Conservation (phyloP, 345 rosid species). For the Psidium friedrichsthalianum region DNA sequence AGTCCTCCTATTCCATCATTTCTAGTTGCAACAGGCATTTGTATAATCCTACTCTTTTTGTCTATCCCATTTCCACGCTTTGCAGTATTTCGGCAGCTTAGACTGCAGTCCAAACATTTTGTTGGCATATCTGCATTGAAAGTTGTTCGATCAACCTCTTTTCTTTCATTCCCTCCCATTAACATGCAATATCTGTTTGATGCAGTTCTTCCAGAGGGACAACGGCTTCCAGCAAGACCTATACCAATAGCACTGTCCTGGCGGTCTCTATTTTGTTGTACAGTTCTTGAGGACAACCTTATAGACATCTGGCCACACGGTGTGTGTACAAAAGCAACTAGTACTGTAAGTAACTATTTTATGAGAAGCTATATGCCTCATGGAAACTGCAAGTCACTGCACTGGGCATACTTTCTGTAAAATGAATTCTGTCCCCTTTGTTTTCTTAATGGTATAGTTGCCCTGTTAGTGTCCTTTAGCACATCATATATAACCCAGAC, state of each 20-base stretch:
- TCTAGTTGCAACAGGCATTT: not conserved
- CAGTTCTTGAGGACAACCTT: constrained; percentile 76
- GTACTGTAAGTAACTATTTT: not conserved
- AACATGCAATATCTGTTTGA: not conserved
- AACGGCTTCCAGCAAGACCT: constrained; percentile 63
- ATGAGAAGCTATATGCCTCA: not conserved
- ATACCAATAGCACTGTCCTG: constrained; percentile 68
- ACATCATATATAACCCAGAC: not conserved
- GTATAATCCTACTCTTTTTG: not conserved
- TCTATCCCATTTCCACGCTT: not conserved
- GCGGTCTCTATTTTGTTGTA: constrained; percentile 77
- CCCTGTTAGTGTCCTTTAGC: not conserved
- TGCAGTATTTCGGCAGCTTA: not conserved
- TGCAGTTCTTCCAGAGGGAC: constrained; percentile 85
- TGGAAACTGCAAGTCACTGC: not conserved
- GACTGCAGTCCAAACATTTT: not conserved
- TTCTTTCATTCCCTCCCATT: not conserved
- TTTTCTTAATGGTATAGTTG: not conserved
- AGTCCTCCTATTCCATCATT: not conserved
- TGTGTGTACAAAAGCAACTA: not conserved
- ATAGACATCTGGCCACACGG: constrained; percentile 7
- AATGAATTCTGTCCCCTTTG: not conserved
- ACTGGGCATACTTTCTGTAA: not conserved
- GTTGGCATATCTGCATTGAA: not conserved
- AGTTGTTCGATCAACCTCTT: not conserved